phyloP scores from a whole-genome alignment of 352 stramenopile species.

The Lagenidium giganteum region DNA sequence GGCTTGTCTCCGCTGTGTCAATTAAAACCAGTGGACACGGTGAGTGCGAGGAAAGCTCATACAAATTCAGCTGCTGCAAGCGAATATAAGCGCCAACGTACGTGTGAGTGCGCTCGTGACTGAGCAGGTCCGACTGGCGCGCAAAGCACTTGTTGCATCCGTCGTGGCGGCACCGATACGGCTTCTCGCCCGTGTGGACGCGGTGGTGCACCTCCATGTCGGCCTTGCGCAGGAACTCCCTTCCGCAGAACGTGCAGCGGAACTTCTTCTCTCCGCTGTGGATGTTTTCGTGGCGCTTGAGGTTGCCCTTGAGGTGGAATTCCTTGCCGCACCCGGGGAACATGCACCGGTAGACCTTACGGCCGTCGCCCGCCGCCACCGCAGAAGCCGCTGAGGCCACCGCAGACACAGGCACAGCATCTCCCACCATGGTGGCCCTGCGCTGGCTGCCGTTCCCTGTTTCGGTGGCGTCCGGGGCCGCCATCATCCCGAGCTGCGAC shows the following conservation, averaged over 20 bases:
- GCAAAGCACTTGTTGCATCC: constrained; percentile 60
- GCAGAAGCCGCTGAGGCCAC: too few species aligned
- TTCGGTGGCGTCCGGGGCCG: too few species aligned
- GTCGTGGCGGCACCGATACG: constrained; percentile 50
- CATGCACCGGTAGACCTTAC: constrained; percentile 31
- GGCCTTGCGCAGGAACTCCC: constrained; percentile 63
- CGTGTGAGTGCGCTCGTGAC: constrained; percentile 70
- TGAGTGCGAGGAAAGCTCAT: not conserved
- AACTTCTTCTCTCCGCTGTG: constrained; percentile 61
- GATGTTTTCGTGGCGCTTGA: constrained; percentile 56
- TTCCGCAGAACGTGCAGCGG: constrained; percentile 48
- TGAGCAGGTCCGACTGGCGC: constrained; percentile 65
- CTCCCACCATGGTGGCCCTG: too few species aligned
- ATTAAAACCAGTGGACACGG: constrained; percentile 3
- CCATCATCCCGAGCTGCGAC: too few species aligned
- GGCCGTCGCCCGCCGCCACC: too few species aligned
- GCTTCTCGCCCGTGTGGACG: constrained; percentile 75
- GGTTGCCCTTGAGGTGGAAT: constrained; percentile 64
- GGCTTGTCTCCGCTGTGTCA: constrained; percentile 46
- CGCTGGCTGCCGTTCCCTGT: too few species aligned
- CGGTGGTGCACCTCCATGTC: constrained; percentile 73
- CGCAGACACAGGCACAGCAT: too few species aligned
- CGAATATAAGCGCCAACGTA: constrained; percentile 17
- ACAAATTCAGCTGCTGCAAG: not conserved
- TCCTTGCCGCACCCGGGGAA: constrained; percentile 47